Evolutionary conservation across 805 yeast genomes (phyloP), one percentile per base, ranked within the genome.

Genomic region (Wickerhamiella parazyma): DNA sequence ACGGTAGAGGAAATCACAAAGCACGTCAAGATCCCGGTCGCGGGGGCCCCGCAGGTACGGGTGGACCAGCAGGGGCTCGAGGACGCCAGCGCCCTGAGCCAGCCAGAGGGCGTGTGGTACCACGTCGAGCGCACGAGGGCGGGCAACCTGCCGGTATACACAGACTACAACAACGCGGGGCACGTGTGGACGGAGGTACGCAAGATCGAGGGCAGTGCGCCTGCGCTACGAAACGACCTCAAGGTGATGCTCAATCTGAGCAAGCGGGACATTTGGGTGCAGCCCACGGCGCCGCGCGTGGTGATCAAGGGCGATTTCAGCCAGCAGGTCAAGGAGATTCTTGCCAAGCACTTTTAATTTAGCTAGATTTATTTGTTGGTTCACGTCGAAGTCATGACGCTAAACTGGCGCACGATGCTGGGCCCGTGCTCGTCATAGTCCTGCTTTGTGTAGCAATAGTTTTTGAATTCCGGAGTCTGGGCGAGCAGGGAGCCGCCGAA

Each of bases 401-500:
- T 85, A 62, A 91, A 91, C 73, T 89, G 87, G 69, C 99, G 79
- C 37, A 93, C 99, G 57, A 91, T 91, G 56, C 82, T 83, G 45
- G 99, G 98, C 26, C 99, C 99, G 58, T 80, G 80, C 67, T 91
- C 99, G 59, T 91, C 98, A 64, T 91, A 91, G 59, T 91, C 98
- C 58, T 80, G 79, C 68, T 91, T 91, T 19, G 98, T 89, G 68
- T 91, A 91, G 63, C 97, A 91, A 65, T 87, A 87, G 62, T 93
- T 77, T 65, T 81, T 84, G 68, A 91, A 91, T 66, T 91, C 98
- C 18, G 94, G 78, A 9, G 99, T 91, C 68, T 89, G 97, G 1
- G 99, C 97, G 59, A 91, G 71, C 53, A 91, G 68, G 17, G 94
- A 82, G 53, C 99, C 99, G 55, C 99, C 99, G 61, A 89, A 91